Evolutionary conservation across 176 grass and related monocot genomes (phyloP).

Genomic region (Poa pratensis): DNA sequence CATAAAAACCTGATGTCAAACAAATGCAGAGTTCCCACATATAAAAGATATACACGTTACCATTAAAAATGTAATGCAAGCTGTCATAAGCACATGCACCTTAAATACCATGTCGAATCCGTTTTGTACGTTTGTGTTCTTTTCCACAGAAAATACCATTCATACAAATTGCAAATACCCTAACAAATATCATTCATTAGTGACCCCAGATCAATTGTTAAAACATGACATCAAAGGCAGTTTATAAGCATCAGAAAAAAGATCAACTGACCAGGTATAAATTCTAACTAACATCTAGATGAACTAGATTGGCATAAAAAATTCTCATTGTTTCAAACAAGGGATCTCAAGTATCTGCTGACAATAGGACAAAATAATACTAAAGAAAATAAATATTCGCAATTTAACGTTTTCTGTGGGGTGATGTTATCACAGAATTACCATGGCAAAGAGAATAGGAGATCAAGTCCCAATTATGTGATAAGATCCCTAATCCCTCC

Average conservation of each 20-base stretch:
- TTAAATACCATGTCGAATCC: background rate
- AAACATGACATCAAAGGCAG: background rate
- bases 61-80: background rate
- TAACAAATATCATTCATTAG: constrained; percentile 7
- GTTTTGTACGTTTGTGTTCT: constrained; percentile 6
- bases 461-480: background rate
- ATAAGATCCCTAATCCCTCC: background rate
- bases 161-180: background rate
- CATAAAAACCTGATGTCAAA: background rate
- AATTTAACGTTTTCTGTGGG: background rate
- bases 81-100: background rate
- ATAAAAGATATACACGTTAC: background rate
- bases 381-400: background rate
- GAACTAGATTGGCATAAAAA: background rate
- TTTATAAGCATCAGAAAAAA: background rate
- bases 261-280: background rate
- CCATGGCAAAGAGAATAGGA: background rate
- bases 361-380: constrained; percentile 5
- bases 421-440: background rate
- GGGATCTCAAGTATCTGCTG: background rate
- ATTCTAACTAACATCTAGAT: constrained; percentile 15
- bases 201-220: constrained; percentile 2
- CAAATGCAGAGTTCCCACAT: background rate
- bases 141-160: constrained; percentile 3
- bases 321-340: background rate